These are phyloP conservation scores for Fusarium domesticum DNA, from an alignment of 2,329 filamentous ascomycete species.

Conservation along the genomic window DNA sequence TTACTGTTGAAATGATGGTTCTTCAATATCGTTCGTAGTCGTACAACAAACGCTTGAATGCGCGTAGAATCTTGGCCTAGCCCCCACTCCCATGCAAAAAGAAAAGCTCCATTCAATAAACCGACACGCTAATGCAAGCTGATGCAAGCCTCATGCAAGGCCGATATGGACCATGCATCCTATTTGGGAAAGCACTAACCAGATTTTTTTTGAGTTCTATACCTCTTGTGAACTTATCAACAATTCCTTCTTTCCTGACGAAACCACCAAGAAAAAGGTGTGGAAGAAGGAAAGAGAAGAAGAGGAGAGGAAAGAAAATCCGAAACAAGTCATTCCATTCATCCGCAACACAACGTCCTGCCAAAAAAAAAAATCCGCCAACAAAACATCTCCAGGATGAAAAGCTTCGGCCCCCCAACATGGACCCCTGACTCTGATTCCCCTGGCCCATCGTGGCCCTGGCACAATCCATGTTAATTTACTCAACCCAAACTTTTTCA, in stretches of 20 bases:
- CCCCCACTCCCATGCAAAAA: background rate
- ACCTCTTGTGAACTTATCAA: too few species aligned
- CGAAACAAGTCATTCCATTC: too few species aligned
- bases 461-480: background rate
- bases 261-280: too few species aligned
- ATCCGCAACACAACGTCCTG: too few species aligned
- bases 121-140: slow-evolving; percentile 24
- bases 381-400: background rate
- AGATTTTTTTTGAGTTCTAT: too few species aligned
- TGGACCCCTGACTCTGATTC: background rate
- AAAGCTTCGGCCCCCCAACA: background rate
- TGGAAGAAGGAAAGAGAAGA: too few species aligned
- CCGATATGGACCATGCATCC: background rate
- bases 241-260: too few species aligned
- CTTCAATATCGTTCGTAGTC: too few species aligned
- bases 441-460: too few species aligned
- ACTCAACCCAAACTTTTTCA: background rate
- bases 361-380: background rate
- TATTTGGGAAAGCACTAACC: background rate
- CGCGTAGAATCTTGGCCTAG: too few species aligned
- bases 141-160: slow-evolving; percentile 22
- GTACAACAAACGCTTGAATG: too few species aligned
- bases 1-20: too few species aligned
- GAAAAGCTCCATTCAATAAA: slow-evolving; percentile 28
- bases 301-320: background rate